A percentile compares a stretch with the other conserved stretches of the same genome.
Conservation (phyloP, 495 filamentous ascomycete species). For the Immersiella caudata region DNA sequence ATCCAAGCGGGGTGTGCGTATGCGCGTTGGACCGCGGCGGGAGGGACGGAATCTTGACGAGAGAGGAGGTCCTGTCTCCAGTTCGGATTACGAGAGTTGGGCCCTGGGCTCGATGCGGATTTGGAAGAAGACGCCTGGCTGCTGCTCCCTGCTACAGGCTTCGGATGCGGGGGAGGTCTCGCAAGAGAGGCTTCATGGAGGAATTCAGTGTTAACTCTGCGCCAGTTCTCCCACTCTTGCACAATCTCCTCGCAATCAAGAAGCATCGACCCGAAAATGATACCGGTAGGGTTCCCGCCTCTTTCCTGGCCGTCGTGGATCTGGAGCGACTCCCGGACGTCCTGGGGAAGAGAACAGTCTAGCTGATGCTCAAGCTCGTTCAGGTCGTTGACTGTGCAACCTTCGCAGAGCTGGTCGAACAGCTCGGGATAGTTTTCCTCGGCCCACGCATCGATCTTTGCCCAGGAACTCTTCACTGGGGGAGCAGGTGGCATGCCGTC, state of each 20-base stretch:
- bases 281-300: conserved; percentile 84
- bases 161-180: conserved; percentile 62
- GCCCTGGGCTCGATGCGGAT: conserved; percentile 39
- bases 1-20: conserved; percentile 98
- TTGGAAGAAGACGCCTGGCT: conserved; percentile 55
- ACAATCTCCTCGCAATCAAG: conserved; percentile 98
- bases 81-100: conserved; percentile 58
- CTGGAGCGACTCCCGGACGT: conserved; percentile 89
- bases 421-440: conserved; percentile 96
- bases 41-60: conserved; percentile 85
- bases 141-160: conserved; percentile 64
- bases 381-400: conserved; percentile 89
- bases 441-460: conserved; percentile 88
- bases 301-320: conserved; percentile 96
- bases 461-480: conserved; percentile 86
- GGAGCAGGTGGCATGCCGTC: conserved; percentile 90
- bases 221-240: conserved; percentile 97
- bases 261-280: conserved; percentile 92
- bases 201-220: conserved; percentile 86
- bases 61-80: conserved; percentile 87
- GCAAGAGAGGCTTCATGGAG: conserved; percentile 60
- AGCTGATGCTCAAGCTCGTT: conserved; percentile 96
- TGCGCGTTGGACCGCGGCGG: conserved; percentile 82
- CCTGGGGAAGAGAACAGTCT: conserved; percentile 90
- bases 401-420: conserved; percentile 88